A percentile compares a stretch with the other conserved stretches of the same genome.
These are phyloP conservation scores for Ophiostoma montium DNA, from an alignment of 2,329 filamentous ascomycete species.

Conservation along the genomic window DNA sequence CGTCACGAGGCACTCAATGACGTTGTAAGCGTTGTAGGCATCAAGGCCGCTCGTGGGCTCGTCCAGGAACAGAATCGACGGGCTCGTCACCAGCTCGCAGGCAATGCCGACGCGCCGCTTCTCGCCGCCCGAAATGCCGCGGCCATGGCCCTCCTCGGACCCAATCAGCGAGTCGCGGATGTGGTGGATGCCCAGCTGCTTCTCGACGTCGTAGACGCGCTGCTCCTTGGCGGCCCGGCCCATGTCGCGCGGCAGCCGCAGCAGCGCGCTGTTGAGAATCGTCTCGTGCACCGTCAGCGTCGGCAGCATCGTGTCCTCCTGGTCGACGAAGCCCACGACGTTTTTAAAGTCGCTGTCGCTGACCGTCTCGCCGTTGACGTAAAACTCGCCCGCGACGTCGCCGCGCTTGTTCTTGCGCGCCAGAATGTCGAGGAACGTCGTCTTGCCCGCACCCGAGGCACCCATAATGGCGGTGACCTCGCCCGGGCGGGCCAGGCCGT, in stretches of 20 bases:
- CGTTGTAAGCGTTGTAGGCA: constrained; percentile 95
- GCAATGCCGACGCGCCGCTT: constrained; percentile 94
- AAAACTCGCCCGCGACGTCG: constrained; percentile 63
- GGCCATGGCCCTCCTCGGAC: constrained; percentile 84
- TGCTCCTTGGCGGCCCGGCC: constrained; percentile 76
- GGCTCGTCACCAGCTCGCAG: constrained; percentile 93
- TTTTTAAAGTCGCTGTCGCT: constrained; percentile 73
- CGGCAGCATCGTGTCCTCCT: constrained; percentile 92
- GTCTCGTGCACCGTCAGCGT: constrained; percentile 97
- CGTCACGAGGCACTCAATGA: constrained; percentile 88
- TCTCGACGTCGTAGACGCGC: constrained; percentile 82
- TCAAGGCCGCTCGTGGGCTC: constrained; percentile 94
- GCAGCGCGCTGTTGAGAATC: constrained; percentile 81
- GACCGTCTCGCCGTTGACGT: constrained; percentile 86
- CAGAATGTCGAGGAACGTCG: constrained; percentile 89
- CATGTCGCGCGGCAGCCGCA: constrained; percentile 90
- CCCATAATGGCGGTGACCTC: constrained; percentile 97
- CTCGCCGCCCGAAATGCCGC: constrained; percentile 93
- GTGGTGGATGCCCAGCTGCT: constrained; percentile 84
- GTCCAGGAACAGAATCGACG: constrained; percentile 91
- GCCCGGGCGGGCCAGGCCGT: constrained; percentile 83
- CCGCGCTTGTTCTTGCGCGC: constrained; percentile 96
- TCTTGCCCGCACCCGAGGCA: constrained; percentile 93
- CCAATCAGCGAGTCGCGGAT: constrained; percentile 94
- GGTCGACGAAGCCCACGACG: constrained; percentile 92